These are phyloP conservation scores for Umbelopsis ramanniana DNA, from an alignment of 192 early-diverging fungal species.

Conservation along the genomic window DNA sequence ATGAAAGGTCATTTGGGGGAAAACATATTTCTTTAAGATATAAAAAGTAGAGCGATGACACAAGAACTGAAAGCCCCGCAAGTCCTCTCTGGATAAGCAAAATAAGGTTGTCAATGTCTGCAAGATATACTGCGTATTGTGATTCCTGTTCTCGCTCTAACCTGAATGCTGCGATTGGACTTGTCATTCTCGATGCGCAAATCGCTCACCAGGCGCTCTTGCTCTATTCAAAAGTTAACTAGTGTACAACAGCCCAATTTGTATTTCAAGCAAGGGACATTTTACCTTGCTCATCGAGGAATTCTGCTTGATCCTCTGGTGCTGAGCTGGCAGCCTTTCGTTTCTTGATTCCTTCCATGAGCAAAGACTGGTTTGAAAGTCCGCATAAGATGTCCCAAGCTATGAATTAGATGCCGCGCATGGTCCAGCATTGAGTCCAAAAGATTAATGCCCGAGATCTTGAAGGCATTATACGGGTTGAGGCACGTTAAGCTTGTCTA, in stretches of 20 bases:
- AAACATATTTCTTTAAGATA: neutral
- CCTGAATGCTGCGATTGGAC: constrained; percentile 26
- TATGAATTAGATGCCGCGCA: too few species aligned
- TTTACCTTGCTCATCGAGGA: constrained; percentile 26
- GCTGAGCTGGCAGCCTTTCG: neutral
- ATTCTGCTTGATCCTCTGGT: constrained; percentile 18
- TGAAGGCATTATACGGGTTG: too few species aligned
- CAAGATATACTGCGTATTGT: neutral
- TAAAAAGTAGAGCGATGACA: constrained; percentile 6
- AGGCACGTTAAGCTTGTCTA: too few species aligned
- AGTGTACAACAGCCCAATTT: neutral
- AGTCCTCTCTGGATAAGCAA: constrained; percentile 10
- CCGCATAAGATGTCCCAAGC: neutral
- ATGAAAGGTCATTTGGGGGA: neutral
- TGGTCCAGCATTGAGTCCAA: too few species aligned
- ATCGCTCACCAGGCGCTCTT: constrained; percentile 16
- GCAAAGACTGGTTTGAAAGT: constrained; percentile 10
- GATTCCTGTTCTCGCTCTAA: neutral
- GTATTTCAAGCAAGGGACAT: too few species aligned
- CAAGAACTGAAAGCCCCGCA: neutral
- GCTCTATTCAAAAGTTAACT: neutral
- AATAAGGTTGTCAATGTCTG: neutral
- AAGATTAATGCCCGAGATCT: neutral
- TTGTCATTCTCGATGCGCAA: constrained; percentile 22
- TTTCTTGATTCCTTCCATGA: constrained; percentile 21